phyloP scores from a whole-genome alignment of 75 land plant genomes.

The Selaginella moellendorffii region DNA sequence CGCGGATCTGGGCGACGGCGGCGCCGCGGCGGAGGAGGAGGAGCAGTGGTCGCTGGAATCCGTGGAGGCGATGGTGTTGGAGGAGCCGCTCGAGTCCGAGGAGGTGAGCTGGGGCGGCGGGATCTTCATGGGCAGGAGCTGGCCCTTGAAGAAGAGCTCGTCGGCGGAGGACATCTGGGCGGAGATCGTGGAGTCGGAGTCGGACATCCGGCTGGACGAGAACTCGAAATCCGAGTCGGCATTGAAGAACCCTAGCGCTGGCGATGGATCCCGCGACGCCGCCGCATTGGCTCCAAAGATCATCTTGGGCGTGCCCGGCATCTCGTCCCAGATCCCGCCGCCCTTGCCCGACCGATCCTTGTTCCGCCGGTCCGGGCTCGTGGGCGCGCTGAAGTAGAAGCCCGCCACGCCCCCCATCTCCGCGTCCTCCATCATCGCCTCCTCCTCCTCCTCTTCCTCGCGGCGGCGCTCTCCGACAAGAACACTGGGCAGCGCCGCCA shows the following conservation, averaged over 20 bases:
- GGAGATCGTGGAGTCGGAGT: conserved; percentile 3
- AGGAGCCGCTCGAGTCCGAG: conserved; percentile 35
- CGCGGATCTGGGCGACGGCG: not conserved
- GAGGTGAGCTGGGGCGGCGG: not conserved
- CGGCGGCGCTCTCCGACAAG: not conserved
- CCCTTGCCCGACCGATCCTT: conserved; percentile 10
- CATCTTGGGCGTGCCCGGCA: conserved; percentile 40
- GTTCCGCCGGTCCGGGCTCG: conserved; percentile 27
- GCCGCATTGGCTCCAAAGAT: not conserved
- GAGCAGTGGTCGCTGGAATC: too few relatives aligned
- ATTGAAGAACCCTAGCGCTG: conserved; percentile 7
- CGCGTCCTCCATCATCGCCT: not conserved
- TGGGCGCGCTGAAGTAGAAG: conserved; percentile 51
- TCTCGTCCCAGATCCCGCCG: conserved; percentile 44
- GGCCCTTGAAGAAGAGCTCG: conserved; percentile 79
- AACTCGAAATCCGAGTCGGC: conserved; percentile 40
- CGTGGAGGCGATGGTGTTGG: conserved; percentile 11
- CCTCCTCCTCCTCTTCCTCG: not conserved
- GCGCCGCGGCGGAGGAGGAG: not conserved
- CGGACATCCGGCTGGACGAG: conserved; percentile 19
- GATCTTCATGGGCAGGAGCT: conserved; percentile 66
- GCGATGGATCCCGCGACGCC: not conserved
- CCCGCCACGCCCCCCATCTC: conserved; percentile 14
- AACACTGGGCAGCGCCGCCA: not conserved
- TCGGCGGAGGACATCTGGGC: conserved; percentile 54